These are phyloP conservation scores for Cytospora piceae DNA, from an alignment of 2,329 filamentous ascomycete species.

Conservation along the genomic window DNA sequence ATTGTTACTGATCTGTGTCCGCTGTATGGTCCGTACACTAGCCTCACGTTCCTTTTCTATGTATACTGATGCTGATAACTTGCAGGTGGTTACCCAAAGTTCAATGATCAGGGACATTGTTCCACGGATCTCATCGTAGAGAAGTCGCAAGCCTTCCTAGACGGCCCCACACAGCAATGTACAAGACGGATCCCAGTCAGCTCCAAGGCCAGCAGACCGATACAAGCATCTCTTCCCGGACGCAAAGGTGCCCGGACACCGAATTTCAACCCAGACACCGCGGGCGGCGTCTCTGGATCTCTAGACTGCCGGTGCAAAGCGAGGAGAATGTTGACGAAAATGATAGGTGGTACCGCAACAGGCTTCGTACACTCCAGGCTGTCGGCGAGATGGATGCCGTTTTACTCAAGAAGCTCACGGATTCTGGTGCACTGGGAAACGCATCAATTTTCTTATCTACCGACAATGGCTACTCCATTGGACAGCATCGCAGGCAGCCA, in stretches of 20 bases:
- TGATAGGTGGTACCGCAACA: slow-evolving; percentile 47
- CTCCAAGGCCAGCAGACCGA: slow-evolving; percentile 60
- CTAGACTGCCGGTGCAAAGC: background rate
- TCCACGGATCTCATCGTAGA: slow-evolving; percentile 4
- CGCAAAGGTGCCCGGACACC: slow-evolving; percentile 62
- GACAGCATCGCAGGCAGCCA: slow-evolving; percentile 13
- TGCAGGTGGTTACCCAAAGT: slow-evolving; percentile 65
- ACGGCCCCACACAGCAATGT: slow-evolving; percentile 65
- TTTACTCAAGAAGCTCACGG: slow-evolving; percentile 36
- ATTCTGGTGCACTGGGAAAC: slow-evolving; percentile 19
- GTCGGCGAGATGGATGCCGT: no score
- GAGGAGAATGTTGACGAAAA: background rate
- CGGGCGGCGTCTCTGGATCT: slow-evolving; percentile 41
- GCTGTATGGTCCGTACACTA: slow-evolving; percentile 55
- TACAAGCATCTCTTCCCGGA: slow-evolving; percentile 65
- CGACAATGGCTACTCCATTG: slow-evolving; percentile 20
- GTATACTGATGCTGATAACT: background rate
- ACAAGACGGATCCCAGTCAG: slow-evolving; percentile 37
- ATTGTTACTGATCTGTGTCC: slow-evolving; percentile 64
- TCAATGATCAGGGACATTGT: slow-evolving; percentile 56
- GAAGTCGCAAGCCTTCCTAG: slow-evolving; percentile 20
- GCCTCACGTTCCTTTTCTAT: background rate
- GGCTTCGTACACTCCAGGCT: slow-evolving; percentile 47
- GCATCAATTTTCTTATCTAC: slow-evolving; percentile 22
- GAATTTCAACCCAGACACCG: slow-evolving; percentile 67